These are phyloP conservation scores for Usnea hakonensis DNA, from an alignment of 495 filamentous ascomycete genomes.

Conservation along the genomic window DNA sequence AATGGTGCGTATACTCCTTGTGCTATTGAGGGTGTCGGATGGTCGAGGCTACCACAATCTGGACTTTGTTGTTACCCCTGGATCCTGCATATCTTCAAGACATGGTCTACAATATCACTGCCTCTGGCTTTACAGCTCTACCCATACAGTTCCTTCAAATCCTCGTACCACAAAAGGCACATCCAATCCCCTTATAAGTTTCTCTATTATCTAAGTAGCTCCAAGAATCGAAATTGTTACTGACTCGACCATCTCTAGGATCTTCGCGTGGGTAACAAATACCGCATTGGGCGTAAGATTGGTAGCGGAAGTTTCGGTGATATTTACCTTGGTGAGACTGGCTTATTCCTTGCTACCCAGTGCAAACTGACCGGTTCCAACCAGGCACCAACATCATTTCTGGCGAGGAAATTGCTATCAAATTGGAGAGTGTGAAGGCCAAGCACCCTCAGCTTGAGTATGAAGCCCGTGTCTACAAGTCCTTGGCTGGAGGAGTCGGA, in stretches of 20 bases:
- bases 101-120: constrained; percentile 12
- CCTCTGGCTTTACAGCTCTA: constrained; percentile 12
- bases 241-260: constrained; percentile 53
- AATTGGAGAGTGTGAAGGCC: constrained; percentile 98
- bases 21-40: constrained; percentile 22
- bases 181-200: background rate
- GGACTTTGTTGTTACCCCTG: constrained; percentile 7
- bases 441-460: constrained; percentile 99
- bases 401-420: constrained; percentile 99
- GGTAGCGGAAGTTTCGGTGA: constrained; percentile 98
- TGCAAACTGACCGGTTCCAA: constrained; percentile 16
- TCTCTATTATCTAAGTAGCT: background rate
- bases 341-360: background rate
- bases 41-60: background rate
- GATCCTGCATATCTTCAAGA: background rate
- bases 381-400: constrained; percentile 98
- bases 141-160: background rate
- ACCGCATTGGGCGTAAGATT: constrained; percentile 99
- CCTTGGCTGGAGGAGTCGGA: constrained; percentile 93
- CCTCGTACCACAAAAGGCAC: constrained; percentile 8
- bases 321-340: constrained; percentile 79
- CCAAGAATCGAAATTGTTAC: constrained; percentile 17
- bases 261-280: constrained; percentile 99
- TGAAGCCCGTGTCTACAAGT: constrained; percentile 99
- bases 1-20: constrained; percentile 40